phyloP scores from a whole-genome alignment of 108 stramenopile genomes.

The Seminavis robusta region DNA sequence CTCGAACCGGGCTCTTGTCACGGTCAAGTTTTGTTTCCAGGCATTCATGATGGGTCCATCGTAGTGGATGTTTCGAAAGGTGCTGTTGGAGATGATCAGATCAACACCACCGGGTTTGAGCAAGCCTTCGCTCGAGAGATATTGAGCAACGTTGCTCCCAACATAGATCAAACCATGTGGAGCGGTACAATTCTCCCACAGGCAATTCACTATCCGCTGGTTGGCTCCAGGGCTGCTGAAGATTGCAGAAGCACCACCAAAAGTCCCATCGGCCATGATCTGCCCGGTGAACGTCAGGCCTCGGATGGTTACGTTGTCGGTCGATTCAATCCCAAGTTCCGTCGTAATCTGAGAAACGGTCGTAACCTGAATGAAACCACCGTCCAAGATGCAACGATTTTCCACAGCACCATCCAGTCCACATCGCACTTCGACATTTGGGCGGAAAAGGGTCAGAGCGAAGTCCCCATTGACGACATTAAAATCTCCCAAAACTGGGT shows the following conservation, averaged over 20 bases:
- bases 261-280: background rate
- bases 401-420: slow-evolving; percentile 7
- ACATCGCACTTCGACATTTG: slow-evolving; percentile 5
- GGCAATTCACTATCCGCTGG: slow-evolving; percentile 10
- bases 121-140: background rate
- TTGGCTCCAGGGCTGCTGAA: slow-evolving; percentile 1
- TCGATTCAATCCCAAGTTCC: background rate
- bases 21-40: background rate
- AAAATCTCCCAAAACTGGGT: background rate
- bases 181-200: background rate
- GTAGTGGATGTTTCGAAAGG: slow-evolving; percentile 1
- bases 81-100: background rate
- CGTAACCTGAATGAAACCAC: slow-evolving; percentile 9
- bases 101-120: background rate
- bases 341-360: background rate
- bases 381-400: slow-evolving; percentile 13
- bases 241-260: background rate
- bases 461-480: slow-evolving; percentile 2
- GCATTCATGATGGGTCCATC: background rate
- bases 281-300: slow-evolving; percentile 9
- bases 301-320: background rate
- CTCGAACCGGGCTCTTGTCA: no score
- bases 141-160: background rate
- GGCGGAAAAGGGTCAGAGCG: background rate
- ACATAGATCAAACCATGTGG: slow-evolving; percentile 5